Conservation (phyloP, 495 filamentous ascomycete genomes). For the Lasiosphaeria ovina region DNA sequence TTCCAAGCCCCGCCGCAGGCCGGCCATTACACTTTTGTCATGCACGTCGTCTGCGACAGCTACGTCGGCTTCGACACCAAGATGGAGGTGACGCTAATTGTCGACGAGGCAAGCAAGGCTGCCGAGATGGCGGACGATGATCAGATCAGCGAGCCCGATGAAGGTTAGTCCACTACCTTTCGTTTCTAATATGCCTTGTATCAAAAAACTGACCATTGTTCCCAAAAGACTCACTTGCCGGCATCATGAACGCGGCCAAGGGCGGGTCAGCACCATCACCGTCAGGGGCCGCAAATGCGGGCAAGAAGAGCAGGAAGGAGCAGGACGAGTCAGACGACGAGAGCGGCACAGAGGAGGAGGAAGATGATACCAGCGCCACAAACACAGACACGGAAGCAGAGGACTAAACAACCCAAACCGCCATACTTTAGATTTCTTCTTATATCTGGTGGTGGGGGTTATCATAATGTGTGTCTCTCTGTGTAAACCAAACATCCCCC, state of each 20-base stretch:
- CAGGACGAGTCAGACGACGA: slow-evolving; percentile 69
- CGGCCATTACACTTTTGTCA: slow-evolving; percentile 86
- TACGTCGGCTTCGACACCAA: slow-evolving; percentile 91
- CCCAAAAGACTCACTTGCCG: slow-evolving; percentile 79
- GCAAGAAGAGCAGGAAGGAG: slow-evolving; percentile 51
- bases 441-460: too few relatives aligned
- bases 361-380: slow-evolving; percentile 71
- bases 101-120: slow-evolving; percentile 89
- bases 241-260: slow-evolving; percentile 90
- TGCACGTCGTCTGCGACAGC: slow-evolving; percentile 89
- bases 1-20: slow-evolving; percentile 93
- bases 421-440: too few relatives aligned
- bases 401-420: slow-evolving; percentile 21
- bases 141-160: slow-evolving; percentile 96
- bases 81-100: slow-evolving; percentile 79
- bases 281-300: slow-evolving; percentile 16
- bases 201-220: slow-evolving; percentile 30
- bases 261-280: slow-evolving; percentile 49
- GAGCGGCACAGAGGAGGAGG: slow-evolving; percentile 86
- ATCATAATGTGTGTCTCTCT: too few relatives aligned
- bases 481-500: too few relatives aligned
- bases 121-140: slow-evolving; percentile 77
- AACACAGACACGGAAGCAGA: slow-evolving; percentile 77
- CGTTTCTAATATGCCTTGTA: background rate
- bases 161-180: slow-evolving; percentile 62